phyloP scores from a whole-genome alignment of 306 rosid genomes.

The Dicorynia guianensis region DNA sequence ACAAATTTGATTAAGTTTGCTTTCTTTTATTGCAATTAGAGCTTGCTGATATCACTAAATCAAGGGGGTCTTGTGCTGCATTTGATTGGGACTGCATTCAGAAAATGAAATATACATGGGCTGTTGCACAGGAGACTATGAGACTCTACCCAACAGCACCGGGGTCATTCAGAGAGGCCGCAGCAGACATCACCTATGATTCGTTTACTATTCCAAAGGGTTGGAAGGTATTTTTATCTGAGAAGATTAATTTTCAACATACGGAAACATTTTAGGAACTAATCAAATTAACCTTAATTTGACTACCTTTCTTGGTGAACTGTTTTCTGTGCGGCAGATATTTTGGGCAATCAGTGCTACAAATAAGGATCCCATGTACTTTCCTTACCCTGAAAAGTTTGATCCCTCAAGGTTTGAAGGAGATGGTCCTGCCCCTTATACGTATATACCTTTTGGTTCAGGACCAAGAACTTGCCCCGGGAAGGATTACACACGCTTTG shows the following conservation, averaged over 20 bases:
- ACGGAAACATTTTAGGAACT: background rate
- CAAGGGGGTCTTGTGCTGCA: constrained; percentile 27
- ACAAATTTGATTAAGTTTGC: background rate
- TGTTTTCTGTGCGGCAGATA: constrained; percentile 29
- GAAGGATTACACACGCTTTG: constrained; percentile 41
- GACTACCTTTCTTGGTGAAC: constrained; percentile 15
- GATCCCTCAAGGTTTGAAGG: constrained; percentile 57
- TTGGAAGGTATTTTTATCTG: constrained; percentile 47
- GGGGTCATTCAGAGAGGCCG: constrained; percentile 49
- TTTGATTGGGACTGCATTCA: constrained; percentile 54
- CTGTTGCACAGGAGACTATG: constrained; percentile 52
- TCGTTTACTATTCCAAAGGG: constrained; percentile 59
- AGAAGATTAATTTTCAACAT: background rate
- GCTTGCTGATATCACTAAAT: constrained; percentile 38
- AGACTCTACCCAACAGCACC: constrained; percentile 54
- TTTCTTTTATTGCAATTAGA: constrained; percentile 40
- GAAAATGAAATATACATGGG: constrained; percentile 58
- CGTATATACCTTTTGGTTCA: constrained; percentile 49
- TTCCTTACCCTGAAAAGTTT: constrained; percentile 46
- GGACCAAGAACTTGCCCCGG: constrained; percentile 55
- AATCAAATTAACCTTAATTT: background rate
- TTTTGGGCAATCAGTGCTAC: constrained; percentile 50
- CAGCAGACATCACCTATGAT: constrained; percentile 42
- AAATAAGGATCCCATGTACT: constrained; percentile 43
- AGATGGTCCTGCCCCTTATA: constrained; percentile 41